phyloP scores from a whole-genome alignment of 306 rosid genomes.

The Ormosia semicastrata region DNA sequence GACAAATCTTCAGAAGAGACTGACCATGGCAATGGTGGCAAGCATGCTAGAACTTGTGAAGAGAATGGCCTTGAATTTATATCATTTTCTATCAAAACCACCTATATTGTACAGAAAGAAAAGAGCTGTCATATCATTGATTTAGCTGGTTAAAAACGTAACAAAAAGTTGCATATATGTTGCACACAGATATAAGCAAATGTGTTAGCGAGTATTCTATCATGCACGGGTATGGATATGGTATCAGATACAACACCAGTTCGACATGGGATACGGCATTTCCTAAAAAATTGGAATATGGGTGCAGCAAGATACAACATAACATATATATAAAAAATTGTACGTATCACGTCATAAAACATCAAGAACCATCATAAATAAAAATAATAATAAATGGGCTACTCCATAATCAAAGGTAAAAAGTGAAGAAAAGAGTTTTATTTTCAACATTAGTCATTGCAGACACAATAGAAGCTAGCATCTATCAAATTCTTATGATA shows the following conservation, averaged over 20 bases:
- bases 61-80: constrained; percentile 92
- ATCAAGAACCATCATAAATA: background rate
- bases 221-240: background rate
- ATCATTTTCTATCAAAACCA: constrained; percentile 97
- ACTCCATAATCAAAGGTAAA: background rate
- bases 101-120: constrained; percentile 49
- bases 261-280: background rate
- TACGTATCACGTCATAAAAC: background rate
- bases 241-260: constrained; percentile 9
- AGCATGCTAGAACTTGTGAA: constrained; percentile 88
- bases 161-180: background rate
- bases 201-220: background rate
- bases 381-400: background rate
- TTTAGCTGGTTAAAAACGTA: background rate
- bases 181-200: background rate
- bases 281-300: background rate
- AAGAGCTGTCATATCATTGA: background rate
- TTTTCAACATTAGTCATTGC: background rate
- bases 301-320: background rate
- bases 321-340: background rate
- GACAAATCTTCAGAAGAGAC: constrained; percentile 80
- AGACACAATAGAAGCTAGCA: background rate
- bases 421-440: background rate
- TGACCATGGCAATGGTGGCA: constrained; percentile 97
- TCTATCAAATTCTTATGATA: background rate